Base-by-base conservation (phyloP, 2,329 filamentous ascomycete species). In the Aureobasidium mangrovei region DNA sequence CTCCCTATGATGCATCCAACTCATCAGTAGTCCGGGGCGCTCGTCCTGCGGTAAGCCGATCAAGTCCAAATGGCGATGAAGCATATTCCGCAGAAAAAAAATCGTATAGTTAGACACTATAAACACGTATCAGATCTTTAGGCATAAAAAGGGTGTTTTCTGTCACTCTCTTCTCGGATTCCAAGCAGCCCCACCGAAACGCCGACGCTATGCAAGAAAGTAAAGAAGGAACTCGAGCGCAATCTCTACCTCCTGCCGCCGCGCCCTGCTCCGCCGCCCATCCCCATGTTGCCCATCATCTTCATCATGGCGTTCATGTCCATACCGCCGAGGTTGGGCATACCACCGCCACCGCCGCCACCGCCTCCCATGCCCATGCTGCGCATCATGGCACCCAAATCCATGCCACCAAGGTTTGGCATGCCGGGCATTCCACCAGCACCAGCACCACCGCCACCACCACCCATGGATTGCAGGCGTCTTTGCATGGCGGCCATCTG, bases 401-500 rank as follows among this genome's bases (percentile, higher is more conserved):
- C 89, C 72, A 97, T 79, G 55, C 83, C 84, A 33, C 82, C 82
- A 79, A 96, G 86, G 63, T 94, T 88, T 0, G 85, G 85, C 85
- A 90, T 89, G 4, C 79, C 69, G 53, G 69, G 67, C 61, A 78
- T 77, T 10, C 73, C 74, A 27, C 73, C 74, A 36, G 78, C 79
- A 1, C 75, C 84, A 3, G 77, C 83, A 36, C 77, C 80, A 5
- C 76, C 84, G 2, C 74, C 80, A 1, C 74, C 83, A 33, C 87
- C 88, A 33, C 91, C 93, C 88, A 97, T 95, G 62, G 86, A 88
- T 67, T 91, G 87, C 73, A 98, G 76, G 9, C 91, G 79, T 74
- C 95, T 95, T 74, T 98, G 93, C 90, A 97, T 95, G 2, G 93
- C 91, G 0, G 91, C 91, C 73, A 97, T 81, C 71, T 97, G 91